phyloP scores from a whole-genome alignment of 345 rosid genomes.

The Brassica napus region DNA sequence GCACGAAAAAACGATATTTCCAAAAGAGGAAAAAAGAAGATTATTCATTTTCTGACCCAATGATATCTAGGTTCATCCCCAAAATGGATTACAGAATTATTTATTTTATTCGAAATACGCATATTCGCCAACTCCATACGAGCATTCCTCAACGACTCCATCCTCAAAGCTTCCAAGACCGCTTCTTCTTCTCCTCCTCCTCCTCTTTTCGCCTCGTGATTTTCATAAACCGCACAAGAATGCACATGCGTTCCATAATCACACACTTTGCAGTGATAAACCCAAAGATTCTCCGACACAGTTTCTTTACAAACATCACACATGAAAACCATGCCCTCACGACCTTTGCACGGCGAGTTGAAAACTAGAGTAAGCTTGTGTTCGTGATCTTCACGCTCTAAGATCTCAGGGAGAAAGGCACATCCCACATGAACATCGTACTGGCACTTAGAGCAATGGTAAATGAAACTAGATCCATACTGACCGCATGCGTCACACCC shows the following conservation, averaged over 20 bases:
- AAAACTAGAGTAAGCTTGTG: conserved; percentile 22
- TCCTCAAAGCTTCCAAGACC: conserved; percentile 1
- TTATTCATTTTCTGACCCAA: background rate
- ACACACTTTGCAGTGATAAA: background rate
- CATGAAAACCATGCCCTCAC: background rate
- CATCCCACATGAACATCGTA: conserved; percentile 30
- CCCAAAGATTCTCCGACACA: conserved; percentile 3
- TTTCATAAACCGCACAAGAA: conserved; percentile 22
- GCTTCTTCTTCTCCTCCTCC: background rate
- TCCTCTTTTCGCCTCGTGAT: background rate
- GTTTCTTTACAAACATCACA: conserved; percentile 5
- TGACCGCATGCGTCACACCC: conserved; percentile 23
- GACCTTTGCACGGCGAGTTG: conserved; percentile 17
- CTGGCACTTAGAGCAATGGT: conserved; percentile 19
- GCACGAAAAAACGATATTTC: background rate
- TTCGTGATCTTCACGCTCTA: conserved; percentile 21
- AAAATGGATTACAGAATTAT: conserved; percentile 15
- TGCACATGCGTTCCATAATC: conserved; percentile 25
- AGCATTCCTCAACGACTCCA: conserved; percentile 5
- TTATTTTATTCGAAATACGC: background rate
- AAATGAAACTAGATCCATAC: conserved; percentile 24
- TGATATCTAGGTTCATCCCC: conserved; percentile 12
- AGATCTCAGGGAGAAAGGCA: conserved; percentile 8
- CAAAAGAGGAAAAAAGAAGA: background rate
- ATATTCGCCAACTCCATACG: background rate